phyloP scores from a whole-genome alignment of 768 basidiomycete genomes.

The Hydnomerulius pinastri region DNA sequence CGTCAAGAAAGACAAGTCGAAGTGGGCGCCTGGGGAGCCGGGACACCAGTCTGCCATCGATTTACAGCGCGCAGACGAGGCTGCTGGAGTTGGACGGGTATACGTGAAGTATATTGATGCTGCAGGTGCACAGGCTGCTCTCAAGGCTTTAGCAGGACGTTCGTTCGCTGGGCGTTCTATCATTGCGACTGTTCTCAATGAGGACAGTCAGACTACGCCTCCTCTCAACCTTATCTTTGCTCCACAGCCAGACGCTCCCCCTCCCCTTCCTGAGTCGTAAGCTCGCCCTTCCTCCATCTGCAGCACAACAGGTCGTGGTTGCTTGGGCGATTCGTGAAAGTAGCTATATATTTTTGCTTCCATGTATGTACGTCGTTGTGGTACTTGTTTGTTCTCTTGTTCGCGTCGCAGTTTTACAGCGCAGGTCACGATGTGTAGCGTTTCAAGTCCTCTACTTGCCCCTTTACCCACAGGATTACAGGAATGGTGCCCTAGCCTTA shows the following conservation, averaged over 20 bases:
- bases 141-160: conserved; percentile 87
- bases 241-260: conserved; percentile 79
- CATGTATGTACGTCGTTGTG: conserved; percentile 22
- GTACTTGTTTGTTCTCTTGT: conserved; percentile 9
- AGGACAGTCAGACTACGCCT: conserved; percentile 84
- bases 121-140: conserved; percentile 63
- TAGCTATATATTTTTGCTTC: conserved; percentile 15
- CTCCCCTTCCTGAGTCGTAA: conserved; percentile 59
- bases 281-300: too few relatives aligned
- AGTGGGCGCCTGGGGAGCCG: conserved; percentile 67
- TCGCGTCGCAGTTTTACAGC: neutral
- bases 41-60: conserved; percentile 63
- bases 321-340: conserved; percentile 12
- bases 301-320: conserved; percentile 1
- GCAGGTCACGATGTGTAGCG: conserved; percentile 1
- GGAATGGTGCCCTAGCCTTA: neutral
- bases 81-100: conserved; percentile 91
- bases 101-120: conserved; percentile 84
- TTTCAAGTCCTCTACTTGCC: neutral
- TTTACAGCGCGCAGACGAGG: conserved; percentile 78
- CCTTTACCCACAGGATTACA: neutral
- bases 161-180: conserved; percentile 87
- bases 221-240: conserved; percentile 83
- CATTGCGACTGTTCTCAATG: conserved; percentile 79
- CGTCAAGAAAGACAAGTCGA: conserved; percentile 80